Percentiles rank a stretch among this genome's conserved stretches.
Evolutionary conservation across 1,284 basidiomycete species (phyloP).

Genomic region (Rhizoctonia solani): DNA sequence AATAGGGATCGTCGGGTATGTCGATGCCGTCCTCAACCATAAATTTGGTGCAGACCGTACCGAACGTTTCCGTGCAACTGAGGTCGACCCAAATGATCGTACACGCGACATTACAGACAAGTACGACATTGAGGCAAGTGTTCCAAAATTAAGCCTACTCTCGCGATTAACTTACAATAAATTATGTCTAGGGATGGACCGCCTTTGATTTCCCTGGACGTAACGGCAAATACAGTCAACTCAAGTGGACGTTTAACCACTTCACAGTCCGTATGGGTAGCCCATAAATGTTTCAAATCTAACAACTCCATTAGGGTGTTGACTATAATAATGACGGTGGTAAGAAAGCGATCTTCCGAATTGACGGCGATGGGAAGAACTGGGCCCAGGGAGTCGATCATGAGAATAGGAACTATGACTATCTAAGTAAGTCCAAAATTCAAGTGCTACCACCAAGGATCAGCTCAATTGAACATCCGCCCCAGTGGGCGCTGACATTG

Average conservation of each 20-base stretch:
- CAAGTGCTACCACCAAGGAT: too few species aligned
- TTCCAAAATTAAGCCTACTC: slow-evolving; percentile 34
- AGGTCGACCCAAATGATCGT: slow-evolving; percentile 52
- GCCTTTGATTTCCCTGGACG: slow-evolving; percentile 59
- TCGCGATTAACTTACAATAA: background rate
- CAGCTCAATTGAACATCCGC: background rate
- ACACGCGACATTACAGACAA: slow-evolving; percentile 47
- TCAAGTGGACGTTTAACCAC: slow-evolving; percentile 56
- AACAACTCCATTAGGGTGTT: slow-evolving; percentile 45
- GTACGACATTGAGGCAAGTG: slow-evolving; percentile 51
- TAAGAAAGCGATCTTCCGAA: slow-evolving; percentile 53
- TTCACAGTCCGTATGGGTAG: slow-evolving; percentile 44
- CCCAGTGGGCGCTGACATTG: slow-evolving; percentile 48
- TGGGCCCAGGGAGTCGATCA: slow-evolving; percentile 52
- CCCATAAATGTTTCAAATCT: background rate
- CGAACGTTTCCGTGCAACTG: slow-evolving; percentile 54
- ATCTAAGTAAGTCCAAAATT: slow-evolving; percentile 42
- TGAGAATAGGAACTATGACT: slow-evolving; percentile 53
- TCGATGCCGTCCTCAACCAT: slow-evolving; percentile 47
- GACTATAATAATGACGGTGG: slow-evolving; percentile 57
- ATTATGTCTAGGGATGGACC: slow-evolving; percentile 45
- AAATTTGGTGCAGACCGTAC: slow-evolving; percentile 55
- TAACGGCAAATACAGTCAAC: slow-evolving; percentile 52
- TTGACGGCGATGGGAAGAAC: slow-evolving; percentile 57
- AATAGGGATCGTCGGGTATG: slow-evolving; percentile 43